Evolutionary conservation across 371 early-diverging fungal genomes (phyloP).

Genomic region (Cokeromyces recurvatus): DNA sequence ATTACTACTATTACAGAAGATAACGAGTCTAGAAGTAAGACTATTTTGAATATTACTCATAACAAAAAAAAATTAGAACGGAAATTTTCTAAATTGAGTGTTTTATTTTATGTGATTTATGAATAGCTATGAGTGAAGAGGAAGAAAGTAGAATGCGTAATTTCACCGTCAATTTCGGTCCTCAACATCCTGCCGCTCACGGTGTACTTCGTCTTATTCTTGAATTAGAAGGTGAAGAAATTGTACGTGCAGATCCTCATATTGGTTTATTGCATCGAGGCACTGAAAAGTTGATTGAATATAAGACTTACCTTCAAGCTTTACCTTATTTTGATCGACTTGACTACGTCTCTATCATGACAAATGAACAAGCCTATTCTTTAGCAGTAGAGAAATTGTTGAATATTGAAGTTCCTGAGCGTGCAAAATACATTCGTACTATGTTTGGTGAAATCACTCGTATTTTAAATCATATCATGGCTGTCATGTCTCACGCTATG

Average conservation of each 20-base stretch:
- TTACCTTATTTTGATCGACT: conserved; percentile 98
- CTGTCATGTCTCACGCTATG: conserved; percentile 93
- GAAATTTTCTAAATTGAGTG: neutral
- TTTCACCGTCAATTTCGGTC: conserved; percentile 97
- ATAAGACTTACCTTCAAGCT: conserved; percentile 95
- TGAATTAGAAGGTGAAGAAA: conserved; percentile 91
- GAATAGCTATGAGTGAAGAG: conserved; percentile 37
- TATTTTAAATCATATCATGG: conserved; percentile 97
- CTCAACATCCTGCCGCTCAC: conserved; percentile 99
- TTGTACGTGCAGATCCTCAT: conserved; percentile 94
- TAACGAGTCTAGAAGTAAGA: conserved; percentile 36
- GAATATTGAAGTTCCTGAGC: conserved; percentile 92
- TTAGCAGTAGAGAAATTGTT: conserved; percentile 96
- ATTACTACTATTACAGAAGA: conserved; percentile 45
- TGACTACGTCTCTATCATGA: conserved; percentile 98
- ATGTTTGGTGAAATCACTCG: conserved; percentile 97
- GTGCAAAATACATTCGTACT: conserved; percentile 95
- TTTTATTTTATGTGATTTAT: neutral
- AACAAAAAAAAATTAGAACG: neutral
- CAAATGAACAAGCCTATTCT: conserved; percentile 91
- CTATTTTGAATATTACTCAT: neutral
- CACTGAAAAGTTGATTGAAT: conserved; percentile 97
- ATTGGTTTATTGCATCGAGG: conserved; percentile 96
- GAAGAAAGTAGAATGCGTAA: conserved; percentile 62
- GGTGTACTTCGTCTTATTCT: conserved; percentile 96